Percentiles rank a stretch among this genome's conserved stretches.
Evolutionary conservation across 305 asterid species (phyloP).

Genomic region (Fraxinus sp.): DNA sequence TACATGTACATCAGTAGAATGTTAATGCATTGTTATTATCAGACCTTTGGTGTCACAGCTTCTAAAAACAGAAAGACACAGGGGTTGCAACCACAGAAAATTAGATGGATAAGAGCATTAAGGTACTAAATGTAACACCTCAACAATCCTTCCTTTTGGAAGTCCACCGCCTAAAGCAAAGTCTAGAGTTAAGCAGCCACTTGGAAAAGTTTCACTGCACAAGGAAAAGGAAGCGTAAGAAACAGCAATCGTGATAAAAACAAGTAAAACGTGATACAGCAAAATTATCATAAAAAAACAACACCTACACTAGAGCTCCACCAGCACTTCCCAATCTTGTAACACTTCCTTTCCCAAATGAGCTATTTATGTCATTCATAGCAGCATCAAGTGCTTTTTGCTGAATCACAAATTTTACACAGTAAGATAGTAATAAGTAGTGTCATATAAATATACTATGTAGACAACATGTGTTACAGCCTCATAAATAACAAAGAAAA

Average conservation of each 20-base stretch:
- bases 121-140: conserved; percentile 44
- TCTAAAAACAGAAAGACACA: background rate
- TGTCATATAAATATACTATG: background rate
- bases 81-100: background rate
- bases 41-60: background rate
- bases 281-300: conserved; percentile 16
- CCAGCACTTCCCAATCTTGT: conserved; percentile 97
- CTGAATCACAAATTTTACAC: conserved; percentile 35
- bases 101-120: conserved; percentile 1
- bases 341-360: conserved; percentile 97
- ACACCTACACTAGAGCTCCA: conserved; percentile 92
- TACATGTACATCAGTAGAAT: conserved; percentile 8
- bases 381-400: conserved; percentile 97
- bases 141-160: conserved; percentile 97
- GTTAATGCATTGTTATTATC: background rate
- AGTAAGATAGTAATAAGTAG: conserved; percentile 9
- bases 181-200: conserved; percentile 92
- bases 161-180: conserved; percentile 98
- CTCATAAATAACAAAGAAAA: background rate
- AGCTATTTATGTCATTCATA: conserved; percentile 91
- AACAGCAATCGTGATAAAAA: background rate
- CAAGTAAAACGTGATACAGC: background rate
- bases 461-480: background rate
- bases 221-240: conserved; percentile 15
- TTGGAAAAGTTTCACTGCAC: conserved; percentile 93